Conservation (phyloP, 1,284 basidiomycete genomes). For the Microbotryomycetes sp. region DNA sequence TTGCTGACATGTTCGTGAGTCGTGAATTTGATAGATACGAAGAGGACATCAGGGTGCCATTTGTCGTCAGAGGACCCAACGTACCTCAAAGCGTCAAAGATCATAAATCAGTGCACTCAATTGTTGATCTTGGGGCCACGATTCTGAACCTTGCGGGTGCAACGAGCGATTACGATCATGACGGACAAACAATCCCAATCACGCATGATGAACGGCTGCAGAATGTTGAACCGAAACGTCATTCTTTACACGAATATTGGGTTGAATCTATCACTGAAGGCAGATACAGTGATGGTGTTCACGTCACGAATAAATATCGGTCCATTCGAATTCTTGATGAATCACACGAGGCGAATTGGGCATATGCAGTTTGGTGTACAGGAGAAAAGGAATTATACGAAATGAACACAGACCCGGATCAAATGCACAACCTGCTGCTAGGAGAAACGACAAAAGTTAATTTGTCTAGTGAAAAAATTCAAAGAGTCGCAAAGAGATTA, state of each 20-base stretch:
- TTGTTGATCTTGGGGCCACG: slow-evolving; percentile 39
- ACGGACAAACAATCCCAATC: slow-evolving; percentile 36
- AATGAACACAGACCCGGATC: slow-evolving; percentile 37
- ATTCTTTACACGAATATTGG: slow-evolving; percentile 40
- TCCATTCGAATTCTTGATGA: slow-evolving; percentile 36
- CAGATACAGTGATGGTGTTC: slow-evolving; percentile 24
- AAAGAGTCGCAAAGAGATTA: slow-evolving; percentile 31
- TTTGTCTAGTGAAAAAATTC: slow-evolving; percentile 22
- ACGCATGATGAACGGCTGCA: slow-evolving; percentile 15
- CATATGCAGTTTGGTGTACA: slow-evolving; percentile 42
- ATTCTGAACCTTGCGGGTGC: slow-evolving; percentile 41
- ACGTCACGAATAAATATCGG: slow-evolving; percentile 38
- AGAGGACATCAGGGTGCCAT: slow-evolving; percentile 36
- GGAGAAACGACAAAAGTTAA: slow-evolving; percentile 23
- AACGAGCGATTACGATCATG: slow-evolving; percentile 35
- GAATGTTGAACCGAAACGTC: slow-evolving; percentile 9
- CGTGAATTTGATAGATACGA: no score
- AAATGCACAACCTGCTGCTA: slow-evolving; percentile 35
- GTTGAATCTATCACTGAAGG: slow-evolving; percentile 38
- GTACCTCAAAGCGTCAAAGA: slow-evolving; percentile 32
- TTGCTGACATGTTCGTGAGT: no score
- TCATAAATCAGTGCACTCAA: slow-evolving; percentile 32
- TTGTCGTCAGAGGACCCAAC: slow-evolving; percentile 37
- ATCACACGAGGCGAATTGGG: slow-evolving; percentile 29
- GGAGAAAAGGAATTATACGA: slow-evolving; percentile 42